A percentile compares a stretch with the other conserved stretches of the same genome.
These are phyloP conservation scores for Xylaria curta DNA, from an alignment of 495 filamentous ascomycete species.

Conservation along the genomic window DNA sequence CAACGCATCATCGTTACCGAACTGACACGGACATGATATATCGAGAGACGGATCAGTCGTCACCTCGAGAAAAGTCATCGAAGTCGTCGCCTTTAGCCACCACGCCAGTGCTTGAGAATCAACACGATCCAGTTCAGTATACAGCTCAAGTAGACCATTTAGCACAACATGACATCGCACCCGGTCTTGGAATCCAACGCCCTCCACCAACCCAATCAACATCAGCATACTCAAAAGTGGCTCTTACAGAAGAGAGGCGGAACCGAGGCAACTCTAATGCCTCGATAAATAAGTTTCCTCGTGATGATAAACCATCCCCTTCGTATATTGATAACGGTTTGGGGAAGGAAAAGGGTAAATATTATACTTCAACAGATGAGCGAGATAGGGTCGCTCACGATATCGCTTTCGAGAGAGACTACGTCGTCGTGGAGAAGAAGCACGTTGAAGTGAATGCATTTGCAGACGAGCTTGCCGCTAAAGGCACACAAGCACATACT, in stretches of 20 bases:
- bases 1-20: constrained; percentile 38
- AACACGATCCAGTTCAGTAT: constrained; percentile 23
- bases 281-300: constrained; percentile 35
- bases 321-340: constrained; percentile 28
- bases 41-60: constrained; percentile 36
- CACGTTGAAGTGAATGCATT: constrained; percentile 96
- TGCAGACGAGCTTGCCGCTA: constrained; percentile 89
- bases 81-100: constrained; percentile 48
- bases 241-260: constrained; percentile 42
- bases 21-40: constrained; percentile 41
- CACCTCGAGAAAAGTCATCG: constrained; percentile 45
- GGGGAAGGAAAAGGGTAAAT: constrained; percentile 32
- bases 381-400: constrained; percentile 83
- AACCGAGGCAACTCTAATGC: constrained; percentile 46
- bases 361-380: constrained; percentile 60
- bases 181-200: constrained; percentile 54
- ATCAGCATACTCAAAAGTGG: constrained; percentile 46
- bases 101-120: constrained; percentile 43
- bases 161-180: constrained; percentile 46
- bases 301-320: constrained; percentile 32
- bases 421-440: constrained; percentile 93
- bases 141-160: constrained; percentile 38
- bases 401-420: constrained; percentile 88
- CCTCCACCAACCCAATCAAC: constrained; percentile 45
- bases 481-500: constrained; percentile 64